These are phyloP conservation scores for Suillus plorans DNA, from an alignment of 768 basidiomycete species.

Conservation along the genomic window DNA sequence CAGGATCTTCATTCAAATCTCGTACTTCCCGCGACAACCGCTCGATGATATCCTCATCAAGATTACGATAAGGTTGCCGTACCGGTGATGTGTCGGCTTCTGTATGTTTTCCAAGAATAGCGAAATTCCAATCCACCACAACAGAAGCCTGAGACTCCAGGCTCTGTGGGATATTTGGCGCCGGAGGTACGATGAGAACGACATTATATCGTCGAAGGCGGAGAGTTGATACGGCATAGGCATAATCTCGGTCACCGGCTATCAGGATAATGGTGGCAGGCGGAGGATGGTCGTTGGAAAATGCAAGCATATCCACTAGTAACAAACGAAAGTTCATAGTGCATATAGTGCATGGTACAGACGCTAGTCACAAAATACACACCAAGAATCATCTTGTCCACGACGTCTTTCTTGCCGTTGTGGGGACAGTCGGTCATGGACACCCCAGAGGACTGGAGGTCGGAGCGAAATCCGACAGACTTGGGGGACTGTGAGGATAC, in stretches of 20 bases:
- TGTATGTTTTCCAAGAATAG: constrained; percentile 34
- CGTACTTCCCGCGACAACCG: constrained; percentile 21
- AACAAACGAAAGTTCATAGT: constrained; percentile 7
- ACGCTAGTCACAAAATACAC: constrained; percentile 10
- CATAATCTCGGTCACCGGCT: constrained; percentile 68
- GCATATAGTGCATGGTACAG: constrained; percentile 1
- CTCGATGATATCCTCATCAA: constrained; percentile 21
- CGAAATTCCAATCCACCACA: constrained; percentile 49
- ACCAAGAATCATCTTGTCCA: constrained; percentile 50
- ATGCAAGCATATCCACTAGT: constrained; percentile 69
- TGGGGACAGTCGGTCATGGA: constrained; percentile 39
- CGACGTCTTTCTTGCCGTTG: constrained; percentile 36
- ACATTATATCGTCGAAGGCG: constrained; percentile 54
- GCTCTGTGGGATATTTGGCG: constrained; percentile 38
- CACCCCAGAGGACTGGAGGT: constrained; percentile 46
- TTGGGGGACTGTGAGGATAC: constrained; percentile 39
- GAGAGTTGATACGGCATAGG: constrained; percentile 58
- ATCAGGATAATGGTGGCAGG: constrained; percentile 61
- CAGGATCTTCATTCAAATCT: constrained; percentile 16
- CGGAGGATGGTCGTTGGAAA: constrained; percentile 57
- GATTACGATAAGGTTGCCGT: constrained; percentile 26
- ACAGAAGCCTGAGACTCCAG: constrained; percentile 56
- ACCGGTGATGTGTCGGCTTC: constrained; percentile 15
- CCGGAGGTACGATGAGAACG: constrained; percentile 45
- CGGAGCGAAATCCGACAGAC: constrained; percentile 35